Percentiles rank a stretch among this genome's conserved stretches.
Evolutionary conservation across 2,329 filamentous ascomycete species (phyloP).

Genomic region (Microdochium nivale): DNA sequence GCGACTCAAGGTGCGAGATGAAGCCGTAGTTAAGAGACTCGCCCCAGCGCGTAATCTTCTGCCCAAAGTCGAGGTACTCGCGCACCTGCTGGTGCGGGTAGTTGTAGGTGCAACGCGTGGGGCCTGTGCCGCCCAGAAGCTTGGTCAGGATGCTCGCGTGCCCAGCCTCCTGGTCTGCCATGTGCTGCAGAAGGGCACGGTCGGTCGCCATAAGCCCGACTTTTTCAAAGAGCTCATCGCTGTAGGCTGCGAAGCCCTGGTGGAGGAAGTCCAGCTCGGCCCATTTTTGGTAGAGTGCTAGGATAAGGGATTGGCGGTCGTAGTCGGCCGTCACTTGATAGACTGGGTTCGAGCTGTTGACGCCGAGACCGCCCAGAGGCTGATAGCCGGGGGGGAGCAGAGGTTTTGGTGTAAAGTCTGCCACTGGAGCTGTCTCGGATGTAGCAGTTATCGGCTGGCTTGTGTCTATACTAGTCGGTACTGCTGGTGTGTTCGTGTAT

Average conservation of each 20-base stretch:
- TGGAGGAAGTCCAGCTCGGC: conserved; percentile 75
- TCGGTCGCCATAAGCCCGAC: conserved; percentile 60
- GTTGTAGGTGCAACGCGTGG: conserved; percentile 66
- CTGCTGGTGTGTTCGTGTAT: background rate
- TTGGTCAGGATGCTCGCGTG: conserved; percentile 67
- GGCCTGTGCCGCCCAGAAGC: conserved; percentile 61
- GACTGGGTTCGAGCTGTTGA: conserved; percentile 61
- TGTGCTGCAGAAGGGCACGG: conserved; percentile 59
- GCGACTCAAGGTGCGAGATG: conserved; percentile 64
- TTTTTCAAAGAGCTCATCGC: conserved; percentile 54
- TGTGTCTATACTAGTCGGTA: background rate
- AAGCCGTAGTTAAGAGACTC: conserved; percentile 75
- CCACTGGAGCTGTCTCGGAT: background rate
- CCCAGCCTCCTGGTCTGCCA: conserved; percentile 65
- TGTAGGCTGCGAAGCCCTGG: conserved; percentile 60
- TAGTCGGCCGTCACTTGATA: conserved; percentile 72
- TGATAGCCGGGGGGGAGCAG: conserved; percentile 32
- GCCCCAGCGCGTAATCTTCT: conserved; percentile 69
- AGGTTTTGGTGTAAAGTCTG: background rate
- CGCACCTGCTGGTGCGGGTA: conserved; percentile 65
- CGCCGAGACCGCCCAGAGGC: conserved; percentile 62
- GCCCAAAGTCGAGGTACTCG: conserved; percentile 71
- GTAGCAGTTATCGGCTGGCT: background rate
- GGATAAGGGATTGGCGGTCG: conserved; percentile 64
- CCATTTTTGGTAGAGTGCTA: conserved; percentile 71